Conservation (phyloP, 2,329 filamentous ascomycete genomes). For the Microsporum audouinii region DNA sequence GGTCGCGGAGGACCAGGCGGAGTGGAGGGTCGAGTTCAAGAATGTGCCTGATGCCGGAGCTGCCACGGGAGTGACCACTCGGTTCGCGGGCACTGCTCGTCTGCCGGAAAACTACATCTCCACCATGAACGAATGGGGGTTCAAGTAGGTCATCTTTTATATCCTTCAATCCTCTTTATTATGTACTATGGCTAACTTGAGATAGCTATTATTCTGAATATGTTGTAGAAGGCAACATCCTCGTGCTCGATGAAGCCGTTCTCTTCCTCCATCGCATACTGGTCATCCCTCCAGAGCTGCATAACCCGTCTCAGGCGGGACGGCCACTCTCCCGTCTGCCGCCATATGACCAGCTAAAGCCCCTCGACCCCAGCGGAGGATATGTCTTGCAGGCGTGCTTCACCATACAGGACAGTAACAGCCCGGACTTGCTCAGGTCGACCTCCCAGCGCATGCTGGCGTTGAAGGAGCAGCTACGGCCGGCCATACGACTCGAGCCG, state of each 20-base stretch:
- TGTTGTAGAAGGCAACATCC: slow-evolving; percentile 45
- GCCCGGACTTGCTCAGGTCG: slow-evolving; percentile 42
- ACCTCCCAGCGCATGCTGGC: slow-evolving; percentile 45
- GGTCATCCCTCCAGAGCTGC: slow-evolving; percentile 31
- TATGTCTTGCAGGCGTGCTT: slow-evolving; percentile 50
- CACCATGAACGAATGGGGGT: slow-evolving; percentile 43
- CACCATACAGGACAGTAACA: slow-evolving; percentile 44
- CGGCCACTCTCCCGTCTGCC: slow-evolving; percentile 32
- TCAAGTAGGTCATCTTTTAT: slow-evolving; percentile 34
- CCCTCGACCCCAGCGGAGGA: slow-evolving; percentile 45
- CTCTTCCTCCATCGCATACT: slow-evolving; percentile 47
- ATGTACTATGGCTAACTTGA: neutral
- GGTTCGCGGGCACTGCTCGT: slow-evolving; percentile 40
- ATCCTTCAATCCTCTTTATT: neutral
- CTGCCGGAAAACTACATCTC: slow-evolving; percentile 41
- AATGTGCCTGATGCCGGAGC: slow-evolving; percentile 43
- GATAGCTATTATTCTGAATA: slow-evolving; percentile 48
- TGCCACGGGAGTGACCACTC: slow-evolving; percentile 42
- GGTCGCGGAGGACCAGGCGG: slow-evolving; percentile 19
- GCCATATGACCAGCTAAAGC: slow-evolving; percentile 35
- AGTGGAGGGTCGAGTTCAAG: slow-evolving; percentile 38
- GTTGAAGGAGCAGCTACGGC: slow-evolving; percentile 45
- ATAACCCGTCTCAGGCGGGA: slow-evolving; percentile 18
- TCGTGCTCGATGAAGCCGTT: slow-evolving; percentile 47
- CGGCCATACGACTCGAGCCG: slow-evolving; percentile 44